These are phyloP conservation scores for Lipomyces lipofer DNA, from an alignment of 805 yeast species.

Conservation along the genomic window DNA sequence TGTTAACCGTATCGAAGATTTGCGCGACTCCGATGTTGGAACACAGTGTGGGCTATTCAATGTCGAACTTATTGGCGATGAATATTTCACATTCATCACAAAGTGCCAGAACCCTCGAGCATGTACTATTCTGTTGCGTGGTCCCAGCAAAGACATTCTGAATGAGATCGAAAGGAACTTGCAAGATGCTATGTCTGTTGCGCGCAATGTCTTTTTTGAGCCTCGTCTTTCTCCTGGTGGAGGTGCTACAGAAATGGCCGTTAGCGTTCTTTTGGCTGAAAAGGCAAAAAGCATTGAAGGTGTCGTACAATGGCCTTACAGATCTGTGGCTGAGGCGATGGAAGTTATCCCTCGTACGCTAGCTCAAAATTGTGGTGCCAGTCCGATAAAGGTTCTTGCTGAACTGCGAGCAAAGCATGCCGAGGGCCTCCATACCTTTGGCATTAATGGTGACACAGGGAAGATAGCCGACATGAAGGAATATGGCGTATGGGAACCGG, in stretches of 20 bases:
- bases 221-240: conserved; percentile 98
- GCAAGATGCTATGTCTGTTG: conserved; percentile 98
- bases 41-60: conserved; percentile 85
- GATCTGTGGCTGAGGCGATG: conserved; percentile 97
- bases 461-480: conserved; percentile 92
- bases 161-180: conserved; percentile 95
- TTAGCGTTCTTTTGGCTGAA: conserved; percentile 81
- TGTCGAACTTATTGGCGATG: conserved; percentile 95
- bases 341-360: conserved; percentile 98
- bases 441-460: conserved; percentile 94
- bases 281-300: conserved; percentile 92
- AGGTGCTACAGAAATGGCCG: conserved; percentile 99
- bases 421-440: conserved; percentile 75
- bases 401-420: conserved; percentile 97
- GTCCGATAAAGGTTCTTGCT: conserved; percentile 84
- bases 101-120: conserved; percentile 86
- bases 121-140: conserved; percentile 88
- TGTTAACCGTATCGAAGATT: conserved; percentile 92
- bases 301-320: conserved; percentile 97
- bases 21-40: conserved; percentile 89
- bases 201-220: conserved; percentile 90
- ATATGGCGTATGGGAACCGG: conserved; percentile 99
- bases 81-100: conserved; percentile 83
- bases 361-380: conserved; percentile 97
- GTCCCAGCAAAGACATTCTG: conserved; percentile 94